Evolutionary conservation across 768 basidiomycete genomes (phyloP), one percentile per base, ranked within the genome.

Genomic region (Lactarius vividus): DNA sequence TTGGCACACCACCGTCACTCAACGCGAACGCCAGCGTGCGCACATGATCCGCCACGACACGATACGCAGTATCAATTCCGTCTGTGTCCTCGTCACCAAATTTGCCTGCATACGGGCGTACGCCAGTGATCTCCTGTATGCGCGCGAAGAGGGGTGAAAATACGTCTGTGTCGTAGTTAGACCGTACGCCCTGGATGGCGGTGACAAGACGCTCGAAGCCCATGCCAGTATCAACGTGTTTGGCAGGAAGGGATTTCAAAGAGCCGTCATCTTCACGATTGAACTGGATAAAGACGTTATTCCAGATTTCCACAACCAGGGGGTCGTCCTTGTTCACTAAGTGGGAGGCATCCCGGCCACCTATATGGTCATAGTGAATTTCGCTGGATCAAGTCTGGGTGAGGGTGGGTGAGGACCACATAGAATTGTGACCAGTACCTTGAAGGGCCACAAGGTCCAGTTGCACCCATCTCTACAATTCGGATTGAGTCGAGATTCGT

Each of bases 161-260:
- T 65, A 97, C 83, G 73, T 99, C 97, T 58, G 97, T 98, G 75
- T 99, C 97, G 78, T 99, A 99, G 78, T 98, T 99, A 56, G 96
- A 98, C 28, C 85, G 81, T 73, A 86, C 90, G 77, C 94, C 87
- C 75, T 99, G 97, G 9, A 98, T 81, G 46, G 91, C 88, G 18
- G 96, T 97, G 31, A 99, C 97, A 33, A 99, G 82, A 60, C 97
- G 92, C 76, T 99, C 97, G 76, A 97, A 99, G 52, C 97, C 97
- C 96, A 99, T 95, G 59, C 97, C 97, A 7, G 97, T 99, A 75
- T 99, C 97, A 68, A 99, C 92, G 72, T 99, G 97, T 77, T 95
- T 94, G 37, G 88, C 85, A 29, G 97, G 97, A 16, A 99, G 84
- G 1, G 84, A 66, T 60, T 84, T 86, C 18, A 99, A 83, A 23